Evolutionary conservation across 1,284 basidiomycete genomes (phyloP).

Genomic region (Ceratobasidium papillatum): DNA sequence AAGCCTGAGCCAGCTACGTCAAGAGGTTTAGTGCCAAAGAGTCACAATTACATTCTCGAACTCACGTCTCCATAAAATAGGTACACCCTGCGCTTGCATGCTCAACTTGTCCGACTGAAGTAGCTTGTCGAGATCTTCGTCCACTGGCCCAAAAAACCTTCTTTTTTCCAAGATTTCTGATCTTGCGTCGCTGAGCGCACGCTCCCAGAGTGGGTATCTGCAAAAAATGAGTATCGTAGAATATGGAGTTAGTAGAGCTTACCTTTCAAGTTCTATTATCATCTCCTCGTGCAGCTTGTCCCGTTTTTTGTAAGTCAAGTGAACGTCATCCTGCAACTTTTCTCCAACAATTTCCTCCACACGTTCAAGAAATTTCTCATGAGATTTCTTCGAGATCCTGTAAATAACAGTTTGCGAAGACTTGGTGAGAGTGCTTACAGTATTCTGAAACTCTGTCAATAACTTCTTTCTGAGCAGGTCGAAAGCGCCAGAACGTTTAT

Average conservation of each 20-base stretch:
- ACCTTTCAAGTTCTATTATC: slow-evolving; percentile 37
- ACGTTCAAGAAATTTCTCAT: slow-evolving; percentile 36
- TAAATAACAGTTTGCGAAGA: neutral
- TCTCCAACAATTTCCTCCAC: slow-evolving; percentile 37
- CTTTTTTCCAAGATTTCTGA: slow-evolving; percentile 32
- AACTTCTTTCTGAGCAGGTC: slow-evolving; percentile 33
- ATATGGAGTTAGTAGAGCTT: neutral
- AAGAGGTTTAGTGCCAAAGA: neutral
- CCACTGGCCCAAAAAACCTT: slow-evolving; percentile 27
- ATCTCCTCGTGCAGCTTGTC: slow-evolving; percentile 39
- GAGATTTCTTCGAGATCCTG: slow-evolving; percentile 23
- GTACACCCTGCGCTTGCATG: slow-evolving; percentile 38
- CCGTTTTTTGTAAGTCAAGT: slow-evolving; percentile 37
- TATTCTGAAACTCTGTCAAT: slow-evolving; percentile 34
- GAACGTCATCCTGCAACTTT: slow-evolving; percentile 36
- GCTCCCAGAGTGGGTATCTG: slow-evolving; percentile 38
- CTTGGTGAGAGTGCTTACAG: neutral
- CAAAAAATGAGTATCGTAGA: neutral
- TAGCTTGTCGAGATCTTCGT: slow-evolving; percentile 32
- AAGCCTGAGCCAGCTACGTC: slow-evolving; percentile 21
- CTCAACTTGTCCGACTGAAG: slow-evolving; percentile 24
- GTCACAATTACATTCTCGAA: neutral
- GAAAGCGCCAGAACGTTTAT: slow-evolving; percentile 37
- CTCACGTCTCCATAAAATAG: slow-evolving; percentile 37
- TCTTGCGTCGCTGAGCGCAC: slow-evolving; percentile 34